These are phyloP conservation scores for Kalmusia sp. DNA, from an alignment of 2,329 filamentous ascomycete genomes.

Conservation along the genomic window DNA sequence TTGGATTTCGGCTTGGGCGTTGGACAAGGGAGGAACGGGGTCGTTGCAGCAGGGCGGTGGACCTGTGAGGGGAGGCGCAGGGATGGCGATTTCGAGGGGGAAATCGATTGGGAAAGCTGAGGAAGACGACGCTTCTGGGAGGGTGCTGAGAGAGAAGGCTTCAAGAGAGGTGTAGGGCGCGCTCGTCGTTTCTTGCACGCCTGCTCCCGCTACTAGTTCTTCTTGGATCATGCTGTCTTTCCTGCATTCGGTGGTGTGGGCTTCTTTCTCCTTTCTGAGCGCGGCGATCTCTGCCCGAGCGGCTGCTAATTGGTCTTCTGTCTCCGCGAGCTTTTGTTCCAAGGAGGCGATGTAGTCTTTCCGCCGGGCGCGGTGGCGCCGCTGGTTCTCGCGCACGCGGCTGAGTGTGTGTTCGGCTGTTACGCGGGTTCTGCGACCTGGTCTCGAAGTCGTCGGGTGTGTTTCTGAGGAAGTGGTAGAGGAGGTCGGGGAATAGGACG, in stretches of 20 bases:
- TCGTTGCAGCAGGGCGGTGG: conserved; percentile 38
- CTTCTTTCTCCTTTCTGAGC: conserved; percentile 11
- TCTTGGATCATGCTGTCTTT: neutral
- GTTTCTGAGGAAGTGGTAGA: conserved; percentile 27
- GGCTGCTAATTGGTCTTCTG: conserved; percentile 32
- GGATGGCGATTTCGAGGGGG: neutral
- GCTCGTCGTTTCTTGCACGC: too few species aligned
- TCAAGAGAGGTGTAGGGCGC: neutral
- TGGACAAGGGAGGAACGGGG: neutral
- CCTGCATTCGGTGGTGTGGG: neutral
- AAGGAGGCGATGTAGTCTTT: conserved; percentile 50
- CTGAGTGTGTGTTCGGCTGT: conserved; percentile 45
- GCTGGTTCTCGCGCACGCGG: conserved; percentile 60
- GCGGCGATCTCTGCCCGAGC: conserved; percentile 34
- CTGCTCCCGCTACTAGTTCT: neutral
- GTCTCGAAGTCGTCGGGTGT: too few species aligned
- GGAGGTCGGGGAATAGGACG: conserved; percentile 44
- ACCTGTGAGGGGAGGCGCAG: conserved; percentile 13
- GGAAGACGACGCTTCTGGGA: neutral
- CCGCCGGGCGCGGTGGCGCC: conserved; percentile 56
- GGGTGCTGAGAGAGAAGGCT: conserved; percentile 1
- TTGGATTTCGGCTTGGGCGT: too few species aligned
- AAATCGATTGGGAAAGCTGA: neutral
- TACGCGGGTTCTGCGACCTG: conserved; percentile 18
- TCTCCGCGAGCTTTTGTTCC: conserved; percentile 42